Conservation (phyloP, 345 rosid genomes). For the Eucalyptus grandis region DNA sequence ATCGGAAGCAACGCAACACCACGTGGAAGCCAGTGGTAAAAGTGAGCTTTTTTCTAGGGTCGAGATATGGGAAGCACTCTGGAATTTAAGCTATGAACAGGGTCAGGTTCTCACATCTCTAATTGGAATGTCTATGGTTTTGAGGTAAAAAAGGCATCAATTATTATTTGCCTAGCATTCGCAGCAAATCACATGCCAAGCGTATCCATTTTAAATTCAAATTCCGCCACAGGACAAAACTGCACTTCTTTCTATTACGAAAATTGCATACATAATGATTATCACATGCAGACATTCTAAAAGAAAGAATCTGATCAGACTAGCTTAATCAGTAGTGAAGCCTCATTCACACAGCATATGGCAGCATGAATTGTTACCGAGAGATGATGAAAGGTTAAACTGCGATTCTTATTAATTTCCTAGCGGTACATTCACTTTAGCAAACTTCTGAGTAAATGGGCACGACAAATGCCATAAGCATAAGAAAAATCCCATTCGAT, state of each 20-base stretch:
- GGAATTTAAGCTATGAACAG: constrained; percentile 38
- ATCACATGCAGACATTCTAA: neutral
- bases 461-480: neutral
- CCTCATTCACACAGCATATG: neutral
- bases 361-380: neutral
- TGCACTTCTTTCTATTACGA: neutral
- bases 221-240: neutral
- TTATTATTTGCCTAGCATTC: neutral
- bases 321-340: neutral
- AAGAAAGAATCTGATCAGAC: neutral
- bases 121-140: constrained; percentile 17
- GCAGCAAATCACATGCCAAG: neutral
- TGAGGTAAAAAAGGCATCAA: neutral
- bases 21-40: constrained; percentile 14
- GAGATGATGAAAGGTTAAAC: neutral
- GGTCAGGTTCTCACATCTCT: constrained; percentile 26
- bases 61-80: constrained; percentile 33
- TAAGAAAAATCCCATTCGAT: neutral
- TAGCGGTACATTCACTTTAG: neutral
- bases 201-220: neutral
- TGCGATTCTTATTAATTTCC: neutral
- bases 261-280: neutral
- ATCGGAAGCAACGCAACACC: constrained; percentile 22
- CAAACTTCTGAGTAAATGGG: neutral
- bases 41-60: constrained; percentile 28